phyloP scores from a whole-genome alignment of 805 yeast genomes.

The Alloascoidea africana region DNA sequence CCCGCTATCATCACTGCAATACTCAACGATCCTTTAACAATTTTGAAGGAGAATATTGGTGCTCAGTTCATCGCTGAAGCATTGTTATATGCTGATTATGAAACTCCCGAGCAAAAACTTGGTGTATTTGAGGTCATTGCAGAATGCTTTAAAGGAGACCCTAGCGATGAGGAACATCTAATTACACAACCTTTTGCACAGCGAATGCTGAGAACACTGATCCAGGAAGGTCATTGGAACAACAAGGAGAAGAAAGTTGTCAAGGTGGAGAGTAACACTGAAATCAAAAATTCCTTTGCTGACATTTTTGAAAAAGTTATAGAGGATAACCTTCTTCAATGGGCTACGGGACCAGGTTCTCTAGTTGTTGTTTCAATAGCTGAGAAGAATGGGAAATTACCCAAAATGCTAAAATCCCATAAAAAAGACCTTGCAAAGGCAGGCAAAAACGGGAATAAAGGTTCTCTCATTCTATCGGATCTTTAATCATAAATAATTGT shows the following conservation, averaged over 20 bases:
- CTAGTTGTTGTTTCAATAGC: conserved; percentile 71
- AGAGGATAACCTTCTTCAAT: conserved; percentile 35
- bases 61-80: conserved; percentile 74
- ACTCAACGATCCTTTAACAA: conserved; percentile 29
- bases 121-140: conserved; percentile 38
- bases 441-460: conserved; percentile 16
- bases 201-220: conserved; percentile 58
- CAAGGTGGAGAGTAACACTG: conserved; percentile 34
- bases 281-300: conserved; percentile 40
- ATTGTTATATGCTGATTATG: conserved; percentile 36
- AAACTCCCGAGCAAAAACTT: conserved; percentile 20
- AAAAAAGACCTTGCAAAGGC: conserved; percentile 11
- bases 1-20: conserved; percentile 50
- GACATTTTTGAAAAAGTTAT: conserved; percentile 33
- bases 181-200: conserved; percentile 59
- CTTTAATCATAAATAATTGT: too few species aligned
- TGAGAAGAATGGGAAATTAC: conserved; percentile 41
- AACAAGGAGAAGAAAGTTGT: conserved; percentile 38
- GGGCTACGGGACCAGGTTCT: conserved; percentile 64
- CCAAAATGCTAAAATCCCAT: conserved; percentile 32
- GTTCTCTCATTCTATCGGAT: conserved; percentile 15
- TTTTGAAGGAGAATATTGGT: conserved; percentile 60
- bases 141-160: conserved; percentile 49
- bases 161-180: conserved; percentile 50
- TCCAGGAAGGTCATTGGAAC: conserved; percentile 80